phyloP scores from a whole-genome alignment of 148 eudicot species.

The Drosera capensis region DNA sequence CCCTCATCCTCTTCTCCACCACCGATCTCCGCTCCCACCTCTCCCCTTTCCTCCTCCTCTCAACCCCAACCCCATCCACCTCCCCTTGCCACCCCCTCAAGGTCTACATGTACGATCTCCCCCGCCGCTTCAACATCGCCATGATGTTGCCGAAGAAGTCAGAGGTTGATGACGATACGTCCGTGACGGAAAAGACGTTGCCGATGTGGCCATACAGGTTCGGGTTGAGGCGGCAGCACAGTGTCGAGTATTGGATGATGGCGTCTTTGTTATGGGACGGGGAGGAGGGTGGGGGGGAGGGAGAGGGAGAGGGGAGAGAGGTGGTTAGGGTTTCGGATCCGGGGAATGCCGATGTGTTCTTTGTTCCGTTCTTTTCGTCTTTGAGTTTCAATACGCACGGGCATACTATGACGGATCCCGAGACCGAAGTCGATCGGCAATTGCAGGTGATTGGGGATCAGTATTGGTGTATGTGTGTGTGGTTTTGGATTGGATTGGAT shows the following conservation, averaged over 20 bases:
- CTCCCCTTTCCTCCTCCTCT: slow-evolving; percentile 17
- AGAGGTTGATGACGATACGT: slow-evolving; percentile 13
- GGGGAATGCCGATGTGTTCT: slow-evolving; percentile 70
- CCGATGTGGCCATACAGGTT: slow-evolving; percentile 53
- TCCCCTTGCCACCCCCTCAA: slow-evolving; percentile 28
- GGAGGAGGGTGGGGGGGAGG: not conserved
- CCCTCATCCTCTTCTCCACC: slow-evolving; percentile 16
- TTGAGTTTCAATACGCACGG: slow-evolving; percentile 72
- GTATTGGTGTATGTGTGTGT: not conserved
- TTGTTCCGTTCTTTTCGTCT: slow-evolving; percentile 88
- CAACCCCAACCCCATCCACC: slow-evolving; percentile 7
- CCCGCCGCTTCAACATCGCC: slow-evolving; percentile 44
- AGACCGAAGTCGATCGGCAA: slow-evolving; percentile 43
- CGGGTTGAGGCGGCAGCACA: slow-evolving; percentile 56
- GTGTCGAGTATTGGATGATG: slow-evolving; percentile 86
- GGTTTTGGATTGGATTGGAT: not conserved
- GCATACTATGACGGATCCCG: slow-evolving; percentile 65
- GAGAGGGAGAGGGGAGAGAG: slow-evolving; percentile 19
- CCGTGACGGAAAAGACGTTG: slow-evolving; percentile 28
- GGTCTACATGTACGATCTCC: slow-evolving; percentile 81
- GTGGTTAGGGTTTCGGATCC: slow-evolving; percentile 74
- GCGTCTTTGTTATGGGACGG: slow-evolving; percentile 42
- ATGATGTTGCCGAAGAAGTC: slow-evolving; percentile 26
- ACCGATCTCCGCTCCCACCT: slow-evolving; percentile 32
- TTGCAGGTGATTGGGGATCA: slow-evolving; percentile 58